Base-by-base conservation (phyloP, 805 yeast species). In the Wickerhamomyces bisporus region DNA sequence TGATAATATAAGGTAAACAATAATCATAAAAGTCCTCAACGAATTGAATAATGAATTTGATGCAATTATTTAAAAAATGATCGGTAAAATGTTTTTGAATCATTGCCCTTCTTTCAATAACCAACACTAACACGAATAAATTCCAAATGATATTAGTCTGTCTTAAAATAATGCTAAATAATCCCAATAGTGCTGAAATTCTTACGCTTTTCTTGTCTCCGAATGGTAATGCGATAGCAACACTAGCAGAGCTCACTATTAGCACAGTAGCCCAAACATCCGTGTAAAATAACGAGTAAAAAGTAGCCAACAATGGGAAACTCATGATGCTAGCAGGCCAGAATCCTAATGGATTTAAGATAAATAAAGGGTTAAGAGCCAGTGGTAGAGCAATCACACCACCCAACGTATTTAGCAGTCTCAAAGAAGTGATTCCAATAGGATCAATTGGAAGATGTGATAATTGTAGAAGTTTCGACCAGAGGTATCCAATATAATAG, bases 71-170 rank as follows among this genome's bases (percentile, higher is more conserved):
- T 24, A 60, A 36, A 24, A 58, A 50, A 13, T 57, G 52, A 11
- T 61, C 61, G 14, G 65, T 64, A 40, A 66, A 65, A 34, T 62
- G 59, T 41, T 64, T 60, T 7, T 68, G 64, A 14, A 69, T 58
- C 34, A 64, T 64, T 18, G 72, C 70, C 26, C 65, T 57, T 41
- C 70, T 59, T 49, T 81, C 87, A 20, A 84, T 57, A 8, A 77
- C 64, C 1, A 77, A 58, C 0, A 75, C 70, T 36, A 77, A 62
- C 1, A 81, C 66, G 46, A 85, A 79, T 0, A 73, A 77, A 12
- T 77, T 70, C 98, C 98, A 93, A 0, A 88, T 66, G 25, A 93
- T 79, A 52, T 93, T 93, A 0, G 98, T 93, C 52, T 93, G 98
- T 45, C 98, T 73, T 55, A 93, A 81, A 54, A 74, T 62, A 26